phyloP scores from a whole-genome alignment of 2,329 filamentous ascomycete species.

The Macrophomina tecta region DNA sequence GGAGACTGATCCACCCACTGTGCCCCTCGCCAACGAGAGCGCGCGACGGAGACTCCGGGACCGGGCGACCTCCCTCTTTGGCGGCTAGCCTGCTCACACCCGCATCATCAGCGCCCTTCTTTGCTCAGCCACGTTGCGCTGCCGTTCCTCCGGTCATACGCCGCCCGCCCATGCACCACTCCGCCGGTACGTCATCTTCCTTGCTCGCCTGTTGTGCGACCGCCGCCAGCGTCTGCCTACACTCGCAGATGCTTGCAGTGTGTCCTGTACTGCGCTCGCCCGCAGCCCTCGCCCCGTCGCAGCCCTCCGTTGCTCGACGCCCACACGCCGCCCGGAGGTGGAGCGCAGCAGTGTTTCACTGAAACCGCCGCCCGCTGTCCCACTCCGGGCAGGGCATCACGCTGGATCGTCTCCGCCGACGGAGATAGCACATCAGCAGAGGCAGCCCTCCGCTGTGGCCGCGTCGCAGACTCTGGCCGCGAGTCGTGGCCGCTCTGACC shows the following conservation, averaged over 20 bases:
- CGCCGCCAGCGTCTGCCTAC: too few relatives aligned
- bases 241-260: not conserved
- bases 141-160: conserved; percentile 20
- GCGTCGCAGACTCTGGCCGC: conserved; percentile 1
- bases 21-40: not conserved
- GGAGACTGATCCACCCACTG: not conserved
- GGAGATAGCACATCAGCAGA: conserved; percentile 23
- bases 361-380: conserved; percentile 23
- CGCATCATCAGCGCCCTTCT: conserved; percentile 6
- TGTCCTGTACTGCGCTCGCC: not conserved
- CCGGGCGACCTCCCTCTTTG: too few relatives aligned
- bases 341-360: conserved; percentile 21
- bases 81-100: conserved; percentile 11
- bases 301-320: not conserved
- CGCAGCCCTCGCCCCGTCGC: not conserved
- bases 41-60: conserved; percentile 19
- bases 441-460: conserved; percentile 5
- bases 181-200: conserved; percentile 27
- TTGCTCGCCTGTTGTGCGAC: conserved; percentile 17
- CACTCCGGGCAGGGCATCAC: conserved; percentile 15
- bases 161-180: conserved; percentile 2
- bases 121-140: conserved; percentile 25
- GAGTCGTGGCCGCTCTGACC: conserved; percentile 22
- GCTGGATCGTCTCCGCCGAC: conserved; percentile 6
- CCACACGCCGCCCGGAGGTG: conserved; percentile 19